Evolutionary conservation across 2,329 filamentous ascomycete species (phyloP).

Genomic region (Mycosphaerelloides madeirae): DNA sequence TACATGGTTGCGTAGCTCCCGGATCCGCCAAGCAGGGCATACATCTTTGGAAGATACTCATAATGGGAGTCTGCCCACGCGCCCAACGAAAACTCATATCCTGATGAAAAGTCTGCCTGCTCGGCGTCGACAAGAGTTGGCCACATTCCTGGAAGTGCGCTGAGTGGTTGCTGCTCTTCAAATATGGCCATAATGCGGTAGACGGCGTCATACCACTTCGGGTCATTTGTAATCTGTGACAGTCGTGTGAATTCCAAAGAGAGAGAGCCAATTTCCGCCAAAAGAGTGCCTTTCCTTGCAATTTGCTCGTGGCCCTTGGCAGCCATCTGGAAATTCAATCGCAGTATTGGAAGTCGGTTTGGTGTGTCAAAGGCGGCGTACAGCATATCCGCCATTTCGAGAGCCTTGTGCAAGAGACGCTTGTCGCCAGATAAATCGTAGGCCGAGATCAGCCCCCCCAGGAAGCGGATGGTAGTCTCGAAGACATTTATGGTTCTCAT

Average conservation of each 20-base stretch:
- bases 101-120: slow-evolving; percentile 30
- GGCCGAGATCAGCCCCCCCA: slow-evolving; percentile 64
- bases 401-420: slow-evolving; percentile 57
- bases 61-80: slow-evolving; percentile 34
- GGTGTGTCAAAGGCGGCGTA: slow-evolving; percentile 65
- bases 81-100: slow-evolving; percentile 28
- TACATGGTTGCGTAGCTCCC: slow-evolving; percentile 43
- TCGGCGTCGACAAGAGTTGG: slow-evolving; percentile 50
- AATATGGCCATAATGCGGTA: slow-evolving; percentile 55
- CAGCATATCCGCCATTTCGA: slow-evolving; percentile 59
- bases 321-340: slow-evolving; percentile 51
- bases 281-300: slow-evolving; percentile 33
- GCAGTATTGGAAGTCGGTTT: slow-evolving; percentile 60
- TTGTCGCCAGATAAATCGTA: slow-evolving; percentile 59
- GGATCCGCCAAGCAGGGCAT: slow-evolving; percentile 25
- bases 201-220: slow-evolving; percentile 58
- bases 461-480: slow-evolving; percentile 67
- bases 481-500: slow-evolving; percentile 58
- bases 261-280: slow-evolving; percentile 55
- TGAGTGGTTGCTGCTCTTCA: slow-evolving; percentile 50
- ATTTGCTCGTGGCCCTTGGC: slow-evolving; percentile 24
- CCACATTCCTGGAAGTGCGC: slow-evolving; percentile 59
- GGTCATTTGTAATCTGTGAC: slow-evolving; percentile 58
- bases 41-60: slow-evolving; percentile 32
- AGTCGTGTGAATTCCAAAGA: slow-evolving; percentile 60